Base-by-base conservation (phyloP, 2,329 filamentous ascomycete species). In the Cytospora schulzeri region DNA sequence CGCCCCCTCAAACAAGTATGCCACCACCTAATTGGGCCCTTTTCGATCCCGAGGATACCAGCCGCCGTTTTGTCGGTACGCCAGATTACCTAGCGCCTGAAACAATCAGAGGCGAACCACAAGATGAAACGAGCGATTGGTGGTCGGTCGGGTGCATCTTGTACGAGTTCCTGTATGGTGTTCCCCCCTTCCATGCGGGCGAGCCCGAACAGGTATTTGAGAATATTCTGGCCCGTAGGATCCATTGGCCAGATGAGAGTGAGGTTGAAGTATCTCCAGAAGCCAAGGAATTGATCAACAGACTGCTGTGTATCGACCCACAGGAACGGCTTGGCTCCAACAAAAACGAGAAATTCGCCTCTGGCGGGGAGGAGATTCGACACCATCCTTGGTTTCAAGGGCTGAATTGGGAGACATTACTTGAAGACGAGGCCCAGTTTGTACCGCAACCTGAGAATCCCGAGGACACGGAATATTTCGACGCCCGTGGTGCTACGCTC, bases 131-230 rank as follows among this genome's bases (percentile, higher is more conserved):
- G 70, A 98, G 95, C 74, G 95, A 99, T 87, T 99, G 95, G 95
- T 99, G 95, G 95, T 98, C 95, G 26, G 84, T 99, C n/a, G 95
- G 95, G 0, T 99, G 96, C 75, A 98, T 99, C 70, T 81, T 98
- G 76, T 99, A 97, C 72, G 95, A 99, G 73, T 97, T 97, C 69
- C 80, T 99, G 2, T 98, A 92, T 73, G 95, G 95, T 1, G 90
- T 92, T 64, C 95, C 95, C 0, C 95, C 95, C 0, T 99, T 99
- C 76, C 93, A 98, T 75, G 95, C 92, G 1, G 82, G 84, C 24
- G 93, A 93, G 56, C 92, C 95, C 0, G 95, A 99, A 71, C 85
- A 95, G 70, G 95, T 99, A 1, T 99, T 99, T 73, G 92, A 97
- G 71, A 99, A 99, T 71, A 99, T 99, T 67, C 80, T 99, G 45